phyloP scores from a whole-genome alignment of 495 filamentous ascomycete species.

The Trichoderma reesei region DNA sequence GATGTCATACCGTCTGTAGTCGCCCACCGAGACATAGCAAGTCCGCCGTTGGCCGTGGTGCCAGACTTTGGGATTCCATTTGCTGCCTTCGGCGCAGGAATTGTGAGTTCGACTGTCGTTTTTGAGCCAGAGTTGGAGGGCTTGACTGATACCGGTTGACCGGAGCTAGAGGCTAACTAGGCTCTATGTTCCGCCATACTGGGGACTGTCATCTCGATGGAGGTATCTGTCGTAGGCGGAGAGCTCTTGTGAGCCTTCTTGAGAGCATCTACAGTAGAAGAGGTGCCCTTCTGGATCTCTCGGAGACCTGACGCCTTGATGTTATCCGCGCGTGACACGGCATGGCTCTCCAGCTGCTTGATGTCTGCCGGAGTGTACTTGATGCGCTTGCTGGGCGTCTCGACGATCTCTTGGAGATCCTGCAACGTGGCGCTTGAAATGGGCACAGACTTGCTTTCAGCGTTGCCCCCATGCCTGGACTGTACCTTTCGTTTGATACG shows the following conservation, averaged over 20 bases:
- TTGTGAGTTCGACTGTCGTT: neutral
- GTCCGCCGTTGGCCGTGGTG: neutral
- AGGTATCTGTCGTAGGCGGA: neutral
- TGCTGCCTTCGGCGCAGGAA: no score
- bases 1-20: neutral
- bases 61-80: neutral
- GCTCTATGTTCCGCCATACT: neutral
- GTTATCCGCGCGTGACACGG: neutral
- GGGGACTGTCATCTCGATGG: neutral
- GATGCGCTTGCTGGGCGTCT: neutral
- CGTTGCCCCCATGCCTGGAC: neutral
- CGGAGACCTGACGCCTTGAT: neutral
- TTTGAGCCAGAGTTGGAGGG: neutral
- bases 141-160: no score
- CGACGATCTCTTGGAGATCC: neutral
- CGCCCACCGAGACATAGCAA: neutral
- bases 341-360: neutral
- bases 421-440: neutral
- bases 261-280: neutral
- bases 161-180: neutral
- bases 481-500: constrained; percentile 5
- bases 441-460: neutral
- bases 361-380: neutral
- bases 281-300: neutral
- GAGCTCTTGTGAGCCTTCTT: neutral